phyloP scores from a whole-genome alignment of 305 asterid genomes.

The Fraxinus greggii region DNA sequence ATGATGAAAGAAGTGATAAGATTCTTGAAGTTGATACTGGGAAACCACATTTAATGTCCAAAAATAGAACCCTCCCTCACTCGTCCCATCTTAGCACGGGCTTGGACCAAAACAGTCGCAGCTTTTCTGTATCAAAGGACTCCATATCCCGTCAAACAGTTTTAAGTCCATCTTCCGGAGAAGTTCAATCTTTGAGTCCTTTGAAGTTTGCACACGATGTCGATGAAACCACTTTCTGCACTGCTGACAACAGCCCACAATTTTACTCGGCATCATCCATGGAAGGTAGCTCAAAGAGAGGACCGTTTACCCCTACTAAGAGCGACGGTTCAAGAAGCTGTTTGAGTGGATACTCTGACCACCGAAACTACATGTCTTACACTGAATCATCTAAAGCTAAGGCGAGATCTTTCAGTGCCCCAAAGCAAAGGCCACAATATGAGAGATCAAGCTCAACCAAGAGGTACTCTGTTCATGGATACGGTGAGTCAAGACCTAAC shows the following conservation, averaged over 20 bases:
- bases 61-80: conserved; percentile 43
- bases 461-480: conserved; percentile 61
- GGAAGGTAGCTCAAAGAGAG: conserved; percentile 38
- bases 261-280: conserved; percentile 50
- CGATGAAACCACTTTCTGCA: conserved; percentile 48
- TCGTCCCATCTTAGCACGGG: conserved; percentile 54
- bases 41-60: conserved; percentile 28
- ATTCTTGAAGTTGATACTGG: conserved; percentile 61
- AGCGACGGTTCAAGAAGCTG: conserved; percentile 72
- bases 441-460: conserved; percentile 67
- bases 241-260: conserved; percentile 60
- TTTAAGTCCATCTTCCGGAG: conserved; percentile 49
- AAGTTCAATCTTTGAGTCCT: conserved; percentile 55
- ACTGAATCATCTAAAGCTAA: conserved; percentile 84
- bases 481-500: conserved; percentile 38
- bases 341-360: conserved; percentile 55
- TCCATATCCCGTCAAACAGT: conserved; percentile 48
- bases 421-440: conserved; percentile 64
- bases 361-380: conserved; percentile 74
- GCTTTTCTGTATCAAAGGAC: conserved; percentile 59
- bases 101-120: conserved; percentile 49
- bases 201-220: conserved; percentile 31
- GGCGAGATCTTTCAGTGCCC: conserved; percentile 79
- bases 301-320: conserved; percentile 64
- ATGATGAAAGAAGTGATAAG: conserved; percentile 46